Evolutionary conservation across 2,329 filamentous ascomycete species (phyloP), one percentile per base, ranked within the genome.

Genomic region (Diplodia sapinea): DNA sequence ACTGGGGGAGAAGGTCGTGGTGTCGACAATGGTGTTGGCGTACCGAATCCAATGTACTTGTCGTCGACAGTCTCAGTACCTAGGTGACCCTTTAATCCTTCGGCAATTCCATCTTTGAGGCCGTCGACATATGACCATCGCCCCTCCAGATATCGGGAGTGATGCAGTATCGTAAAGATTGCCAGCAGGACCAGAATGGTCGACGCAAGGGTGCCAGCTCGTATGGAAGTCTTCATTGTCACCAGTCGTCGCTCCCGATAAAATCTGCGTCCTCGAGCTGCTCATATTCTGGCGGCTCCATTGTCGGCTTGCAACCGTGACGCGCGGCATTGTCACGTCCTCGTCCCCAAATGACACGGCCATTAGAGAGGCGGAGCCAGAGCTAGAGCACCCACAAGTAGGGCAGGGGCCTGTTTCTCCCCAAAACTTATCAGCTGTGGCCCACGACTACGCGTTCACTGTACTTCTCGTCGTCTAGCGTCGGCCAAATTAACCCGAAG

Each of bases 41-140:
- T 67, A 8, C 65, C 65, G 29, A 62, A 67, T 9, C 65, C 65
- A n/a, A 62, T 36, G 33, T 47, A 67, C 33, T 67, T 67, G 6
- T 33, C 31, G 17, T 67, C 56, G 23, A 67, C 26, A n/a, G 15
- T 47, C 33, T 54, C 23, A 17, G 6, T 40, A 4, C 64, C 65
- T 36, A 61, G 47, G 12, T 54, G 55, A 7, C n/a, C 47, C 17
- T 33, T 52, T 11, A 51, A 15, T 11, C 65, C 43, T 12, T 17
- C 43, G 13, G 65, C 33, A 4, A 67, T 40, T 29, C 40, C 56
- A 38, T 50, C 49, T 33, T 61, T 67, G 13, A 62, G 31, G 13
- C 50, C 50, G 29, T 55, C 56, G 36, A 67, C 36, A 8, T 61
- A 49, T 11, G 51, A n/a, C 65, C 55, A 55, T 23, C 47, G 65